Evolutionary conservation across 2,329 filamentous ascomycete genomes (phyloP), one percentile per base, ranked within the genome.

Genomic region (Daldinia sp.): DNA sequence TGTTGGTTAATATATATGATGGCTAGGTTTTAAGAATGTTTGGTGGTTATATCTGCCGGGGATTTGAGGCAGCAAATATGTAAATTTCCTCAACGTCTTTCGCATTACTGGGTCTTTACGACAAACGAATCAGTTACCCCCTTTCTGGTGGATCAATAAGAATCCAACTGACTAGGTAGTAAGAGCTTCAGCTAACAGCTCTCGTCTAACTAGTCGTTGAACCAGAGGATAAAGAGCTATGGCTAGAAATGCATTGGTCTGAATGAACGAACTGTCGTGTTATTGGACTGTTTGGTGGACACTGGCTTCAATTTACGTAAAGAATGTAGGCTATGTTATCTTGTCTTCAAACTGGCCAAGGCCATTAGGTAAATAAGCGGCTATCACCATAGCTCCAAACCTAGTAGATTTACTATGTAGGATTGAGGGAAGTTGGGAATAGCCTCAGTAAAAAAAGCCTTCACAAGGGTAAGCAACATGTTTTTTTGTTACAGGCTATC

Each of bases 361-460:
- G 12, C 26, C 9, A 12, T 33, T 51, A 33, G 46, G 28, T 33
- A 6, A 28, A 48, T n/a, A 48, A 48, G 44, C 20, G 44, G 12
- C 2, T 48, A 3, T 51, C 15, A 5, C 26, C 15, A 33, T 51
- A 18, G 26, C 26, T 50, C 15, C 15, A 33, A 30, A 26, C 23
- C 26, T 51, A 30, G 46, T n/a, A 33, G 33, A 33, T 30, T 30
- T 18, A n/a, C 13, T 51, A 51, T 18, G 46, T 51, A 30, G 23
- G 57, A 37, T 54, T 20, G 41, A 60, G 57, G 20, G 6, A 60
- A 64, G 46, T 51, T 64, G 64, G 57, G 60, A 69, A 69, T 69
- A 69, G 51, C 67, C 56, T 69, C 67, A 65, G 39, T 30, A 54
- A 37, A 35, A 56, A 54, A 23, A 13, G 28, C n/a, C 18, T 33